phyloP scores from a whole-genome alignment of 2,329 filamentous ascomycete species.

The Penicillium sp. region DNA sequence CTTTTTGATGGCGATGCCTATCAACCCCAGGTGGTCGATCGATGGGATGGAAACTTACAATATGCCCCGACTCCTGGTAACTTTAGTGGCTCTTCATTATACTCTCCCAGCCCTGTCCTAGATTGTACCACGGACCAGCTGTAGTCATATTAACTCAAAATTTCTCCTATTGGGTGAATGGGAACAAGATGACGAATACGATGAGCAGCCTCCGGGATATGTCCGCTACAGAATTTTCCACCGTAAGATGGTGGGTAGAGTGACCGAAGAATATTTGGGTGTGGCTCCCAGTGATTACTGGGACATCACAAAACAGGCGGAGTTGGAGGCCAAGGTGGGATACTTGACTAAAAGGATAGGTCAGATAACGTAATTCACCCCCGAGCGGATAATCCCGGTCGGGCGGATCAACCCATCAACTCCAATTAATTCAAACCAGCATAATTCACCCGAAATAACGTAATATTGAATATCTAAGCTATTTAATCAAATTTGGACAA shows the following conservation, averaged over 20 bases:
- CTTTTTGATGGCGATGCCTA: no score
- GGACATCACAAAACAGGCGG: no score
- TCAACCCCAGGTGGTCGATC: slow-evolving; percentile 7
- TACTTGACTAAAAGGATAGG: no score
- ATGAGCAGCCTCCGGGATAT: slow-evolving; percentile 20
- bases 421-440: no score
- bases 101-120: slow-evolving; percentile 12
- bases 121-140: slow-evolving; percentile 4
- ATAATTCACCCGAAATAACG: no score
- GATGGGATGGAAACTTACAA: slow-evolving; percentile 5
- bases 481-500: no score
- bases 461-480: no score
- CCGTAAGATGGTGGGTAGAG: slow-evolving; percentile 18
- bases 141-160: not conserved
- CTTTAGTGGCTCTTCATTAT: slow-evolving; percentile 5
- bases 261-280: slow-evolving; percentile 25
- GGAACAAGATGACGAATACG: slow-evolving; percentile 19
- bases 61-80: slow-evolving; percentile 15
- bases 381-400: no score
- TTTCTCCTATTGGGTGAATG: slow-evolving; percentile 13
- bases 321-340: no score
- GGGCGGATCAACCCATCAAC: no score
- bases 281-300: no score
- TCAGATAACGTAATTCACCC: no score
- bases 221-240: slow-evolving; percentile 28